Percentiles rank a stretch among this genome's conserved stretches.
Evolutionary conservation across 2,329 filamentous ascomycete genomes (phyloP).

Genomic region (Polytolypa hystricis): DNA sequence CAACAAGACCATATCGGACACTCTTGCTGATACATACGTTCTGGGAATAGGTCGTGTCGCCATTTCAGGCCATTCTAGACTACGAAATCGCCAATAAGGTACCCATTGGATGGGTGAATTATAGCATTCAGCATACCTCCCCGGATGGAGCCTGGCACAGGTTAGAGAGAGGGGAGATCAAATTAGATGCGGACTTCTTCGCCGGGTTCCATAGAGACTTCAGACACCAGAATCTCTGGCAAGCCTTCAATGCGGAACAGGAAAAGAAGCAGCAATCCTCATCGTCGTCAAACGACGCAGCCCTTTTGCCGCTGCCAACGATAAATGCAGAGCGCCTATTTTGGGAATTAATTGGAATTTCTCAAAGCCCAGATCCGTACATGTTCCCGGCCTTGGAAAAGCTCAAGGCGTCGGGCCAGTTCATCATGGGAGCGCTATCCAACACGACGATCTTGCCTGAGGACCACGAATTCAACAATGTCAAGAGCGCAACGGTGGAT

Average conservation of each 20-base stretch:
- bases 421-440: slow-evolving; percentile 69
- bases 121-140: slow-evolving; percentile 67
- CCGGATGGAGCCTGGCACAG: slow-evolving; percentile 79
- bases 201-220: slow-evolving; percentile 64
- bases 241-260: slow-evolving; percentile 39
- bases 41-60: slow-evolving; percentile 61
- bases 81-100: slow-evolving; percentile 71
- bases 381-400: slow-evolving; percentile 73
- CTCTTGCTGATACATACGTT: background rate
- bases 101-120: slow-evolving; percentile 83
- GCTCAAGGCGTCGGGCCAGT: slow-evolving; percentile 53
- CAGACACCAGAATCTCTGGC: slow-evolving; percentile 56
- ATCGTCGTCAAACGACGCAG: slow-evolving; percentile 8
- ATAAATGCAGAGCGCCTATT: slow-evolving; percentile 74
- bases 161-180: slow-evolving; percentile 73
- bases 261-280: slow-evolving; percentile 16
- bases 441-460: slow-evolving; percentile 84
- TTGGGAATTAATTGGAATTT: slow-evolving; percentile 77
- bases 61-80: slow-evolving; percentile 85
- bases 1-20: too few relatives aligned
- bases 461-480: slow-evolving; percentile 29
- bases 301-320: slow-evolving; percentile 53
- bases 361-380: slow-evolving; percentile 64
- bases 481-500: slow-evolving; percentile 35
- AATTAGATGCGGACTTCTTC: slow-evolving; percentile 66